Base-by-base conservation (phyloP, 1,284 basidiomycete genomes). In the Psilocybe mexicana region DNA sequence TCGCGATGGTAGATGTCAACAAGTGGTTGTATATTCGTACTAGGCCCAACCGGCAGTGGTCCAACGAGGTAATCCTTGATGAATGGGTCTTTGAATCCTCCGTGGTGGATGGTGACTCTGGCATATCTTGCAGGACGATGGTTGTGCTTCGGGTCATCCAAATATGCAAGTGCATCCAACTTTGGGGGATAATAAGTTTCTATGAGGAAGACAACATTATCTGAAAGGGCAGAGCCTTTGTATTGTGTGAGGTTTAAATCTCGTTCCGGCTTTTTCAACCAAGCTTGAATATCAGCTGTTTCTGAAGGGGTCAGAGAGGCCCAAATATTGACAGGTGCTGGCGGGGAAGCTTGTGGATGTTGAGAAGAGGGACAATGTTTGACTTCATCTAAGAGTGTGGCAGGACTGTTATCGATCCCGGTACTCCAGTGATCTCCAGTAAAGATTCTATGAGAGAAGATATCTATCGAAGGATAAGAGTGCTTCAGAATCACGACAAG, bases 51-150 rank as follows among this genome's bases (percentile, higher is more conserved):
- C 0, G 84, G 84, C 10, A 86, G 72, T 0, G 84, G 85, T 0
- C 84, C 85, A 28, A 86, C 77, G 6, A 84, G 72, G 63, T 84
- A 84, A 62, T 84, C 80, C 61, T 72, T 75, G 24, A 85, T 74
- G 8, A 72, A 64, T 8, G 84, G 83, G 2, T 70, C 70, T 3
- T 61, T 54, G 8, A 66, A 68, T 10, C 73, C 75, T 36, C 83
- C 84, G 63, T 82, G 80, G 63, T 84, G 78, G 50, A 87, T 71
- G 8, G 79, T 75, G n/a, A 81, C 82, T 52, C 80, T 70, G 1
- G 80, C 78, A 63, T 72, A 76, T 51, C 72, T 71, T 38, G 69
- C 59, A 0, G 78, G 78, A 4, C 47, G 43, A 10, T 45, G 12
- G 0, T 71, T 65, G 3, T 58, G 52, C 2, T 54, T 57, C 2